Evolutionary conservation across 768 basidiomycete species (phyloP).

Genomic region (Pleurotus eryngii): DNA sequence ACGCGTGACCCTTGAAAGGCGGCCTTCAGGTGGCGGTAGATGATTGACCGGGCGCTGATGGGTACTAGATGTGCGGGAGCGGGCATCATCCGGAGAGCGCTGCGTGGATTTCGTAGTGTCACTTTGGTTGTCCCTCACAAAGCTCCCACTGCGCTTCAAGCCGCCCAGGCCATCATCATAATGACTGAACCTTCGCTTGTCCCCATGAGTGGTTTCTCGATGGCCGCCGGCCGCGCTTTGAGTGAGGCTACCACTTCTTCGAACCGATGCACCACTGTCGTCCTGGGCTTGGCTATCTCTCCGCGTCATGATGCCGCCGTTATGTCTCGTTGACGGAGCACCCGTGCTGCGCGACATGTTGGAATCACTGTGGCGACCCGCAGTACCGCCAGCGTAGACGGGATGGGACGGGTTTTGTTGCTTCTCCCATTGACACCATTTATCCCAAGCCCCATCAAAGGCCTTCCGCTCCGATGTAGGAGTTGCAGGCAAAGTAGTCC

Average conservation of each 20-base stretch:
- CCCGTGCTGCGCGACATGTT: constrained; percentile 5
- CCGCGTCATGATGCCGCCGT: not conserved
- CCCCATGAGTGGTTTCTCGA: not conserved
- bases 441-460: constrained; percentile 55
- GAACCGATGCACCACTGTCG: not conserved
- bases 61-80: not conserved
- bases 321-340: not conserved
- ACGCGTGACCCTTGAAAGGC: constrained; percentile 51
- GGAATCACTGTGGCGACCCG: not conserved
- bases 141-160: constrained; percentile 1
- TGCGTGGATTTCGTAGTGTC: not conserved
- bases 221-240: not conserved
- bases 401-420: constrained; percentile 22
- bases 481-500: constrained; percentile 37
- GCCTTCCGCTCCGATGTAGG: constrained; percentile 48
- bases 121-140: not conserved
- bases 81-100: not conserved
- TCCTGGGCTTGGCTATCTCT: not conserved
- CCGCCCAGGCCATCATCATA: constrained; percentile 2
- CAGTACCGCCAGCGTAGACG: constrained; percentile 6
- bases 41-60: not conserved
- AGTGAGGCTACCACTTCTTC: constrained; percentile 2
- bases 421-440: constrained; percentile 50
- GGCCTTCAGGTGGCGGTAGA: constrained; percentile 26
- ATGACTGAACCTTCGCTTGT: constrained; percentile 4